A percentile compares a stretch with the other conserved stretches of the same genome.
Conservation (phyloP, 2,329 filamentous ascomycete species). For the Aureobasidium sp. region DNA sequence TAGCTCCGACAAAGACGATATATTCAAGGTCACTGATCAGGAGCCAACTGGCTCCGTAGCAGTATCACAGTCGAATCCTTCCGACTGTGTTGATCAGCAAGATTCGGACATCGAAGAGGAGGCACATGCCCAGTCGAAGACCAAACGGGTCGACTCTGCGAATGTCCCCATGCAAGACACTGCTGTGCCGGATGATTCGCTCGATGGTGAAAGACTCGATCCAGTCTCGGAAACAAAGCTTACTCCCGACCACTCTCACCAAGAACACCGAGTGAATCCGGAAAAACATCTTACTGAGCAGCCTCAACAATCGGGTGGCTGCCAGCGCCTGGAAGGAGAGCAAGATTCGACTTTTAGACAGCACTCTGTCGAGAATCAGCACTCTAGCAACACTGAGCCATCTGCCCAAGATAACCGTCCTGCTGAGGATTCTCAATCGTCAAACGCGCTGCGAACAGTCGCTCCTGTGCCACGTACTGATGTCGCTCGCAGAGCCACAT, state of each 20-base stretch:
- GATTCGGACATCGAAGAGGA: background rate
- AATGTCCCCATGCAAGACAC: background rate
- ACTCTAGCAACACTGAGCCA: background rate
- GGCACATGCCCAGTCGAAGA: background rate
- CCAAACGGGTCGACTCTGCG: background rate
- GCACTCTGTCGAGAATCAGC: background rate
- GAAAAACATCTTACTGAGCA: background rate
- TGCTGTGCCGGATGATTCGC: background rate
- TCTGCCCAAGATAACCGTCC: background rate
- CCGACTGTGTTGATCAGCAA: background rate
- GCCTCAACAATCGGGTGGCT: background rate
- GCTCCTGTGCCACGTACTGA: background rate
- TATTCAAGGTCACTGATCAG: background rate
- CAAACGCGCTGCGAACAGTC: background rate
- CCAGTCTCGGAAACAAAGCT: background rate
- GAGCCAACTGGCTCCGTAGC: too few species aligned
- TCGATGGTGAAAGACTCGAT: background rate
- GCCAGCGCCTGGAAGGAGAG: background rate
- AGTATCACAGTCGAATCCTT: too few species aligned
- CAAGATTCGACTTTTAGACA: background rate
- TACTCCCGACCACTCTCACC: background rate
- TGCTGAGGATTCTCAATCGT: background rate
- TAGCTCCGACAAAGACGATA: background rate
- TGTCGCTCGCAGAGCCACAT: background rate
- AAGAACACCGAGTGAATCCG: background rate